Percentiles rank a stretch among this genome's conserved stretches.
phyloP scores from a whole-genome alignment of 768 basidiomycete species.

The Coprinopsis sp. region DNA sequence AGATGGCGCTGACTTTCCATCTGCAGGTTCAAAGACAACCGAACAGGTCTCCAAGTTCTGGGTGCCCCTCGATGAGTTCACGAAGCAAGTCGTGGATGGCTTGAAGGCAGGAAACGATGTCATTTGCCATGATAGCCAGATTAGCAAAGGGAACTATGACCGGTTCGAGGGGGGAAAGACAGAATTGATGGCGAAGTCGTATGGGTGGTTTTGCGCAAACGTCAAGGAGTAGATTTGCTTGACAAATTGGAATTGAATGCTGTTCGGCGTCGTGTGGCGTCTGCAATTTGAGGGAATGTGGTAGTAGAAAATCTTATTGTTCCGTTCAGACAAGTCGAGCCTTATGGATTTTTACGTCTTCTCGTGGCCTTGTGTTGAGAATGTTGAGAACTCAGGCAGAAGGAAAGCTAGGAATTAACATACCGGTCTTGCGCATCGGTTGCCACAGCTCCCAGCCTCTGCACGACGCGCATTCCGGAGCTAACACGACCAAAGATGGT shows the following conservation, averaged over 20 bases:
- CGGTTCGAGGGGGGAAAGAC: slow-evolving; percentile 32
- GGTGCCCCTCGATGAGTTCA: slow-evolving; percentile 46
- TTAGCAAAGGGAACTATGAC: slow-evolving; percentile 20
- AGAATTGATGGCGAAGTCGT: slow-evolving; percentile 20
- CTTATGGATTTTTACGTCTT: slow-evolving; percentile 90
- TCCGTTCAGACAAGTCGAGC: slow-evolving; percentile 43
- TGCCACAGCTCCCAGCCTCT: slow-evolving; percentile 85
- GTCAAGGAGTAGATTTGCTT: background rate
- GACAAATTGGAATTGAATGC: no score
- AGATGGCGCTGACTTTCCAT: background rate
- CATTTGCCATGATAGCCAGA: slow-evolving; percentile 24
- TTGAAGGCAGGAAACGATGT: slow-evolving; percentile 19
- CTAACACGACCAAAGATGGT: slow-evolving; percentile 90
- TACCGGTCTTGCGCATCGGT: slow-evolving; percentile 87
- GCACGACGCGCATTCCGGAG: slow-evolving; percentile 88
- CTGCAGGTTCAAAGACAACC: slow-evolving; percentile 43
- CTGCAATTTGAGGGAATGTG: no score
- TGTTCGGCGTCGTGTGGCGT: no score
- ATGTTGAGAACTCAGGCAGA: background rate
- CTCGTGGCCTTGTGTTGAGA: slow-evolving; percentile 41
- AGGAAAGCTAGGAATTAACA: slow-evolving; percentile 23
- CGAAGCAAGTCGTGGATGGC: slow-evolving; percentile 22
- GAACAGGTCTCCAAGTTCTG: slow-evolving; percentile 40
- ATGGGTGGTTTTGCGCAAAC: slow-evolving; percentile 4
- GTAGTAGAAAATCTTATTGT: no score